These are phyloP conservation scores for Neofusicoccum cordaticola DNA, from an alignment of 2,329 filamentous ascomycete genomes.

Conservation along the genomic window DNA sequence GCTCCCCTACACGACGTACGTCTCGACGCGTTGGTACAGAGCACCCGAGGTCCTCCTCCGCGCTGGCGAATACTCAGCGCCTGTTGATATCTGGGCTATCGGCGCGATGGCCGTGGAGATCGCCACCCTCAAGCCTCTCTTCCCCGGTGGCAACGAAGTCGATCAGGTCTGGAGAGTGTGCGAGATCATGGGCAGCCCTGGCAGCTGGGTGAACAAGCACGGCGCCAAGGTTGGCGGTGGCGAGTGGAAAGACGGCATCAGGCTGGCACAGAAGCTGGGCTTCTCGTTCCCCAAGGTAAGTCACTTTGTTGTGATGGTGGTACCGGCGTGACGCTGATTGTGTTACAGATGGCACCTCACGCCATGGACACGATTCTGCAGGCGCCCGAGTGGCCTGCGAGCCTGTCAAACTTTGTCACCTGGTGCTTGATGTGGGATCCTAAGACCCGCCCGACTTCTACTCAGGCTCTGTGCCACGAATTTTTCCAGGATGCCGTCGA, in stretches of 20 bases:
- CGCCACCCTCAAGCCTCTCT: constrained; percentile 91
- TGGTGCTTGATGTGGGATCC: constrained; percentile 99
- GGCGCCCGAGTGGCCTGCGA: constrained; percentile 83
- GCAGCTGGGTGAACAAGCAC: constrained; percentile 95
- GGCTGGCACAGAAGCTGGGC: constrained; percentile 89
- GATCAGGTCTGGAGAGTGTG: constrained; percentile 99
- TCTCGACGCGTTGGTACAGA: constrained; percentile 93
- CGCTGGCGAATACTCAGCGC: constrained; percentile 94
- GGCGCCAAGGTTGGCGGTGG: constrained; percentile 85
- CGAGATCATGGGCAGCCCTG: constrained; percentile 98
- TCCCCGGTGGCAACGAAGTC: constrained; percentile 96
- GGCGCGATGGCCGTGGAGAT: constrained; percentile 99
- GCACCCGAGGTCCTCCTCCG: constrained; percentile 91
- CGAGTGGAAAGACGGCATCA: constrained; percentile 93
- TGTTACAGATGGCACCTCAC: constrained; percentile 83
- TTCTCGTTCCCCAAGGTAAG: constrained; percentile 89
- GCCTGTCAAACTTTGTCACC: constrained; percentile 88
- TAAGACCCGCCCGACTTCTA: constrained; percentile 83
- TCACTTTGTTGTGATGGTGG: constrained; percentile 5
- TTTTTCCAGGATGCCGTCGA: constrained; percentile 93
- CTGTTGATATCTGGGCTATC: constrained; percentile 97
- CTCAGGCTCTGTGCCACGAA: constrained; percentile 90
- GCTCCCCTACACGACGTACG: constrained; percentile 94
- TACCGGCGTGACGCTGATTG: constrained; percentile 17
- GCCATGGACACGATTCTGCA: constrained; percentile 92